phyloP scores from a whole-genome alignment of 108 stramenopile genomes.

The Cyclotella baltica region DNA sequence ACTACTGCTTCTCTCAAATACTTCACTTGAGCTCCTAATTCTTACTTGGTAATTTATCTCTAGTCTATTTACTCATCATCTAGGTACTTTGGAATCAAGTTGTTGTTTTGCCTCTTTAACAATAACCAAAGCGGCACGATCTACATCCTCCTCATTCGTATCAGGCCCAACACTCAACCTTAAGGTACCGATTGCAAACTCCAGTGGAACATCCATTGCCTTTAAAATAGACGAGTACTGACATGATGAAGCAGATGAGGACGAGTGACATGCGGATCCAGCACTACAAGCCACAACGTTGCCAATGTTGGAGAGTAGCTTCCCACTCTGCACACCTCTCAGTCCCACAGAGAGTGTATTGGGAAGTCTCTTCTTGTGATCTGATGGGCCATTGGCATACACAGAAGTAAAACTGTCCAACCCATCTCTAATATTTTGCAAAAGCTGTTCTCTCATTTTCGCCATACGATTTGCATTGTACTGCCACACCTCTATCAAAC shows the following conservation, averaged over 20 bases:
- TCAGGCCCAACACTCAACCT: constrained; percentile 91
- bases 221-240: constrained; percentile 74
- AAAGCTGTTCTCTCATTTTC: constrained; percentile 67
- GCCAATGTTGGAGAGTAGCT: constrained; percentile 65
- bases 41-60: too few species aligned
- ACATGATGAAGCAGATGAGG: constrained; percentile 46
- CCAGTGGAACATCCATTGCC: constrained; percentile 88
- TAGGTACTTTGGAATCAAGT: too few species aligned
- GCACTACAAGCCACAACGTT: constrained; percentile 88
- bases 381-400: constrained; percentile 82
- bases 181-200: constrained; percentile 89
- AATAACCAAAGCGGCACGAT: constrained; percentile 81
- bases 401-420: constrained; percentile 53
- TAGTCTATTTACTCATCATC: too few species aligned
- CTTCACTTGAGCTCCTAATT: too few species aligned
- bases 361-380: constrained; percentile 74
- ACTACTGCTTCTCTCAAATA: too few species aligned
- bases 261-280: constrained; percentile 92
- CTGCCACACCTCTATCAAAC: constrained; percentile 36
- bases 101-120: constrained; percentile 61
- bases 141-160: constrained; percentile 83
- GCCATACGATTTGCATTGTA: constrained; percentile 70
- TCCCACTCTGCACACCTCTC: constrained; percentile 61
- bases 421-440: constrained; percentile 48
- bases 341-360: constrained; percentile 95